A percentile compares a stretch with the other conserved stretches of the same genome.
phyloP scores from a whole-genome alignment of 345 rosid species.

The Corymbia maculata region DNA sequence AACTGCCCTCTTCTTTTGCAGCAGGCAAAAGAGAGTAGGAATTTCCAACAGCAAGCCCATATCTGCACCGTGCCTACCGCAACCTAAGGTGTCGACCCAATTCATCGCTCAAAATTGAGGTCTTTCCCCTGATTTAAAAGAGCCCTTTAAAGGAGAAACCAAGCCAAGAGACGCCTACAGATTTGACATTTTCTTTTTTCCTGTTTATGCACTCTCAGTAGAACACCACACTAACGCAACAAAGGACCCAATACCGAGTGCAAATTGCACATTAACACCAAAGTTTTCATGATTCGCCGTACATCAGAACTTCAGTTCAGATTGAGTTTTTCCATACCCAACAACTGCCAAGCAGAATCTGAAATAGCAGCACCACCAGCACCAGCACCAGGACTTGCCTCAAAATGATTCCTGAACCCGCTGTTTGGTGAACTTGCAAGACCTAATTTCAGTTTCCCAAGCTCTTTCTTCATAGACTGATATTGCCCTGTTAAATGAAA shows the following conservation, averaged over 20 bases:
- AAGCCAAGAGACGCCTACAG: background rate
- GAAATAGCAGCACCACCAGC: conserved; percentile 5
- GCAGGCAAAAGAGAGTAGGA: background rate
- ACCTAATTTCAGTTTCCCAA: conserved; percentile 35
- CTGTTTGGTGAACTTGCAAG: conserved; percentile 14
- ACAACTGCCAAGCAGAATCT: conserved; percentile 36
- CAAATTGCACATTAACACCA: background rate
- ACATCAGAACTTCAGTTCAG: conserved; percentile 20
- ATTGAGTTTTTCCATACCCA: conserved; percentile 43
- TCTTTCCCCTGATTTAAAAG: background rate
- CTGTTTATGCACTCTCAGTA: background rate
- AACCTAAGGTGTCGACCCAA: background rate
- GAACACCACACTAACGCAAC: background rate
- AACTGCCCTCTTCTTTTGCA: background rate
- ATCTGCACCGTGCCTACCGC: background rate
- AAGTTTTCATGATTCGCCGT: background rate
- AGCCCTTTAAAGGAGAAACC: background rate
- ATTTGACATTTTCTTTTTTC: background rate
- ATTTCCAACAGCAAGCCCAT: background rate
- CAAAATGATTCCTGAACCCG: conserved; percentile 15
- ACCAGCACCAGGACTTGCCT: conserved; percentile 16
- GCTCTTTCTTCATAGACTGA: conserved; percentile 55
- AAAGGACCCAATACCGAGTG: background rate
- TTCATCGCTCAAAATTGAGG: background rate
- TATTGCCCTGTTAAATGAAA: conserved; percentile 30